Evolutionary conservation across 1,284 basidiomycete species (phyloP).

Genomic region (Hemileia vastatrix): DNA sequence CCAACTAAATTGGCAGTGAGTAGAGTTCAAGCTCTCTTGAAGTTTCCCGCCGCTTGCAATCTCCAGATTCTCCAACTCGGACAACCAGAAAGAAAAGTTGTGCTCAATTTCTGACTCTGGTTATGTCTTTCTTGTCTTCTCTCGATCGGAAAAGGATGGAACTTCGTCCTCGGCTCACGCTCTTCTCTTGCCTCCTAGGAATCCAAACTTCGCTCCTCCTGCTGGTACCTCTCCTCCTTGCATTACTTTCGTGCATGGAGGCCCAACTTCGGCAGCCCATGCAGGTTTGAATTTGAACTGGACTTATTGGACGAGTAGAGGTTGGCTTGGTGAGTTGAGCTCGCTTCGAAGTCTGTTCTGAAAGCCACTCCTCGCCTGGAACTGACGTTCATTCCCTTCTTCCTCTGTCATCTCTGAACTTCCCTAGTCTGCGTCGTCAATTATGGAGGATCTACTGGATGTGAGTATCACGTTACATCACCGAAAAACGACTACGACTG

Average conservation of each 20-base stretch:
- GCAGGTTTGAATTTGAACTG: conserved; percentile 50
- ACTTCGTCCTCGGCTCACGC: conserved; percentile 46
- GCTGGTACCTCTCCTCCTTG: conserved; percentile 56
- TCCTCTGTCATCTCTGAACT: conserved; percentile 1
- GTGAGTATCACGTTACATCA: conserved; percentile 36
- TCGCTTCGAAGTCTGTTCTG: no score
- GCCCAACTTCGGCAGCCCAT: conserved; percentile 52
- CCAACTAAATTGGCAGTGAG: no score
- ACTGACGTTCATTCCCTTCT: background rate
- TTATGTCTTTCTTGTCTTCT: conserved; percentile 24
- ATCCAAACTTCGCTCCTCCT: conserved; percentile 52
- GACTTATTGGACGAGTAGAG: conserved; percentile 59
- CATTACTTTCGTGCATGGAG: conserved; percentile 57
- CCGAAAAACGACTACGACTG: background rate
- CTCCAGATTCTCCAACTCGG: no score
- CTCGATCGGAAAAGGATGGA: conserved; percentile 25
- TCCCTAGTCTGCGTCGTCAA: conserved; percentile 56
- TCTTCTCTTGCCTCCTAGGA: conserved; percentile 56
- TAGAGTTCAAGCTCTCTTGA: no score
- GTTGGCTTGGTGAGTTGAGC: no score
- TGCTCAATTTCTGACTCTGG: conserved; percentile 25
- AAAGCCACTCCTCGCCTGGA: no score
- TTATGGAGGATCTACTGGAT: conserved; percentile 60
- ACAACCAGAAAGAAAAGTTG: no score
- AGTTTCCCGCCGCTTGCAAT: no score